A percentile compares a stretch with the other conserved stretches of the same genome.
phyloP scores from a whole-genome alignment of 371 early-diverging fungal species.

The Umbelopsis sp. region DNA sequence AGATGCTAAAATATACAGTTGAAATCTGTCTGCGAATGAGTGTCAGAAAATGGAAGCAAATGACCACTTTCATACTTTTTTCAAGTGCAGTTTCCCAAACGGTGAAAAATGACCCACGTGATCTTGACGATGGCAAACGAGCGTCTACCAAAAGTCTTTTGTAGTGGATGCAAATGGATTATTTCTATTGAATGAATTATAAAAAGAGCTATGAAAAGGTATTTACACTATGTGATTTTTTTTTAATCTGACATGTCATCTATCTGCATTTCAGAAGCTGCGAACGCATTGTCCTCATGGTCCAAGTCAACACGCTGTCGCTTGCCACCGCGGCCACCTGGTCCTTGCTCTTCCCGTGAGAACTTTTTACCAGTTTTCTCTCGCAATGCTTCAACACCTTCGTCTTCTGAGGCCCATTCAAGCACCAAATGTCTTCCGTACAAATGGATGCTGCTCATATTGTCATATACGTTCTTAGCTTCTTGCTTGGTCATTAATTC shows the following conservation, averaged over 20 bases:
- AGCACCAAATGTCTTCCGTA: conserved; percentile 98
- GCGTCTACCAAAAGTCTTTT: neutral
- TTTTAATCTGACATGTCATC: conserved; percentile 8
- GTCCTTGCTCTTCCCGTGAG: conserved; percentile 55
- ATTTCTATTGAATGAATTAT: neutral
- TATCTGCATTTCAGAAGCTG: conserved; percentile 11
- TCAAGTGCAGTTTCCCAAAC: neutral
- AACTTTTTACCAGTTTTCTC: conserved; percentile 72
- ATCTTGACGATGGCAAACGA: neutral
- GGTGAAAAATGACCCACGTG: neutral
- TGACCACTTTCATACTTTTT: neutral
- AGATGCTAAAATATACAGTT: neutral
- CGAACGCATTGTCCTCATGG: conserved; percentile 33
- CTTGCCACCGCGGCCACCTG: conserved; percentile 49
- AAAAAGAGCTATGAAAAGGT: neutral
- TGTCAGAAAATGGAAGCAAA: neutral
- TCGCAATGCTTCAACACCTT: conserved; percentile 61
- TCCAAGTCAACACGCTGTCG: conserved; percentile 59
- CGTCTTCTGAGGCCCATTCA: conserved; percentile 93
- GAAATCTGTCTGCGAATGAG: neutral
- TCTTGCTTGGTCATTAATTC: conserved; percentile 95
- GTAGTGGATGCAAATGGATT: neutral
- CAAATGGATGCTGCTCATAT: conserved; percentile 94
- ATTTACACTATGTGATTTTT: conserved; percentile 4
- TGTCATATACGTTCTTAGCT: conserved; percentile 88